Evolutionary conservation across 495 filamentous ascomycete species (phyloP).

Genomic region (Hypomontagnella monticulosa): DNA sequence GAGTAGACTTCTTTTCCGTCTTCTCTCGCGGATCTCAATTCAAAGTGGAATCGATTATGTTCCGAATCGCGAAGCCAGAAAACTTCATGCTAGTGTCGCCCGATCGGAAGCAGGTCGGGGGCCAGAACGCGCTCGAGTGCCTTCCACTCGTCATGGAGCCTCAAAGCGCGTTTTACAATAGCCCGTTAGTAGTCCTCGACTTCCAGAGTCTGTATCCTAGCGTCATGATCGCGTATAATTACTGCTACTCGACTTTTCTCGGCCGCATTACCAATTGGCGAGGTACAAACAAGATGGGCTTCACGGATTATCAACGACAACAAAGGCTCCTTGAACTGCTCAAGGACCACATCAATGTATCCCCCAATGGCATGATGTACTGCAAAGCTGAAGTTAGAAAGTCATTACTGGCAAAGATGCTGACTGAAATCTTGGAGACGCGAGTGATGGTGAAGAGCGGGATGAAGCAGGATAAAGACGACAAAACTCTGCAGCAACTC

Average conservation of each 20-base stretch:
- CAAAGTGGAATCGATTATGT: conserved; percentile 99
- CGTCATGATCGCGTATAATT: conserved; percentile 99
- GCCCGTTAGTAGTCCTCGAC: conserved; percentile 89
- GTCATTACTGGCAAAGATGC: conserved; percentile 94
- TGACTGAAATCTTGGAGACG: conserved; percentile 94
- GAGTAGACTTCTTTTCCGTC: conserved; percentile 95
- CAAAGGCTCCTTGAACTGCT: conserved; percentile 79
- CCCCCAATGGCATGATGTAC: conserved; percentile 97
- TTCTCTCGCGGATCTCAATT: conserved; percentile 95
- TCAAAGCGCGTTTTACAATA: conserved; percentile 91
- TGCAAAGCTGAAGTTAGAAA: conserved; percentile 85
- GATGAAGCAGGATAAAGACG: conserved; percentile 94
- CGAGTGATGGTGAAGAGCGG: conserved; percentile 98
- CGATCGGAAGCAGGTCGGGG: conserved; percentile 87
- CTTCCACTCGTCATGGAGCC: conserved; percentile 98
- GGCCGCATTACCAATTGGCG: conserved; percentile 86
- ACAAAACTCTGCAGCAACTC: conserved; percentile 84
- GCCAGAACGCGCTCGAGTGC: conserved; percentile 95
- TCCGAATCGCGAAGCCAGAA: conserved; percentile 96
- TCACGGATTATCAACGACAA: conserved; percentile 81
- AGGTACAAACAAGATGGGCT: conserved; percentile 94
- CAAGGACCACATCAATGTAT: conserved; percentile 88
- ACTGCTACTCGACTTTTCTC: conserved; percentile 97
- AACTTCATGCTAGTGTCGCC: conserved; percentile 92
- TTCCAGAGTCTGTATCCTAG: conserved; percentile 97